These are phyloP conservation scores for Penicillium sp. DNA, from an alignment of 2,329 filamentous ascomycete genomes.

Conservation along the genomic window DNA sequence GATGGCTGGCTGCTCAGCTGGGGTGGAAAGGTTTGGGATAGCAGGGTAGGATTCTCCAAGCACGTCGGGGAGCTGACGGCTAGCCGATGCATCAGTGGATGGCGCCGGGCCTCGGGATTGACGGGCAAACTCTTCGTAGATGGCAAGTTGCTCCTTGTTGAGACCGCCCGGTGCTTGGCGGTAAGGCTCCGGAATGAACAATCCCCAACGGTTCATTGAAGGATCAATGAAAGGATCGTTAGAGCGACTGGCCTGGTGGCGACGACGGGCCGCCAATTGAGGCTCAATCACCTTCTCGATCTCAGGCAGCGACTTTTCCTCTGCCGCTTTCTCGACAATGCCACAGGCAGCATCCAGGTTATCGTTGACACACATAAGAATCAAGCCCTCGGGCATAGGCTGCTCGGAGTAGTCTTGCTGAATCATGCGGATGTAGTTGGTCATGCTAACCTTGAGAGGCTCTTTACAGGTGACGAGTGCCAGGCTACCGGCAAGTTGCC, in stretches of 20 bases:
- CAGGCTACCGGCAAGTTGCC: constrained; percentile 87
- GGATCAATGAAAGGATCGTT: constrained; percentile 83
- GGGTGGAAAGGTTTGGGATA: constrained; percentile 62
- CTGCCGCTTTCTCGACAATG: constrained; percentile 92
- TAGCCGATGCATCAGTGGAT: constrained; percentile 58
- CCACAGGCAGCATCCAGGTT: constrained; percentile 91
- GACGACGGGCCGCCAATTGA: constrained; percentile 74
- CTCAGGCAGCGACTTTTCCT: constrained; percentile 87
- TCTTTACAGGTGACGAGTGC: constrained; percentile 98
- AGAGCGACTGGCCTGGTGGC: constrained; percentile 71
- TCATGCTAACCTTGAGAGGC: constrained; percentile 92
- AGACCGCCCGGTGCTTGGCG: constrained; percentile 79
- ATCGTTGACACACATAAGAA: constrained; percentile 98
- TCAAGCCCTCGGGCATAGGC: constrained; percentile 87
- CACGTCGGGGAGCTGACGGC: constrained; percentile 62
- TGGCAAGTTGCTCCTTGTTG: constrained; percentile 87
- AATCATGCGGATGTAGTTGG: constrained; percentile 91
- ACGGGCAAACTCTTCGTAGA: constrained; percentile 94
- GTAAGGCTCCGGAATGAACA: constrained; percentile 91
- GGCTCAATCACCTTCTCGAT: constrained; percentile 90
- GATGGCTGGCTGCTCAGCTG: constrained; percentile 61
- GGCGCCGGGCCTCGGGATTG: constrained; percentile 67
- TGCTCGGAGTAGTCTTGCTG: constrained; percentile 64
- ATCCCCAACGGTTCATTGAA: constrained; percentile 82
- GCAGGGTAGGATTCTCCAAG: constrained; percentile 61